Conservation (phyloP, 2,329 filamentous ascomycete species). For the Colletotrichum orchidophilum region DNA sequence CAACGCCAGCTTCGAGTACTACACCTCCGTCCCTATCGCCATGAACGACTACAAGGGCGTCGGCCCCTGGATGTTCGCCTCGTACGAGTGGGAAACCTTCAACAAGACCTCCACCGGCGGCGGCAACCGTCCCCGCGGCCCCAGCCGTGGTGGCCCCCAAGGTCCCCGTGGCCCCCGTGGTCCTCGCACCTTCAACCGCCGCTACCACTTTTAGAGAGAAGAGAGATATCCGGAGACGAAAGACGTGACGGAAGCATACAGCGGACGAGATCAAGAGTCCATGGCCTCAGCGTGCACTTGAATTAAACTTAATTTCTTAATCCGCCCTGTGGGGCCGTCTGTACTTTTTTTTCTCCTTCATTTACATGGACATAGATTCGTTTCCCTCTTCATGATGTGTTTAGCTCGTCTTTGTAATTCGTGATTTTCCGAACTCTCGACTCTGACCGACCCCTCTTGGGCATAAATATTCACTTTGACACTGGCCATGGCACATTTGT, state of each 20-base stretch:
- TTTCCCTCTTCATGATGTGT: not conserved
- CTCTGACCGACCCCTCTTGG: no score
- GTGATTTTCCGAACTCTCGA: not conserved
- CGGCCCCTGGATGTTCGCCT: slow-evolving; percentile 35
- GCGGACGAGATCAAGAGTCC: not conserved
- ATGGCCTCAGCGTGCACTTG: slow-evolving; percentile 21
- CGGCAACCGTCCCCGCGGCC: not conserved
- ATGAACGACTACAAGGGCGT: slow-evolving; percentile 37
- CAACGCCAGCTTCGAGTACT: slow-evolving; percentile 57
- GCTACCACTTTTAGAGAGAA: slow-evolving; percentile 6
- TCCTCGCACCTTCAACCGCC: slow-evolving; percentile 26
- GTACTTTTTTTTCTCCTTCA: slow-evolving; percentile 1
- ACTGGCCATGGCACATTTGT: not conserved
- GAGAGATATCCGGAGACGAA: not conserved
- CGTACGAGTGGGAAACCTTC: slow-evolving; percentile 37
- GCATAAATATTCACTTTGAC: not conserved
- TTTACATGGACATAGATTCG: slow-evolving; percentile 21
- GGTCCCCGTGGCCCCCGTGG: not conserved
- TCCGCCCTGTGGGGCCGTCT: not conserved
- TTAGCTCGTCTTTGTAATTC: not conserved
- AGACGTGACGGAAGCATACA: not conserved
- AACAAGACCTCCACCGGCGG: slow-evolving; percentile 10
- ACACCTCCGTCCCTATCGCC: slow-evolving; percentile 18
- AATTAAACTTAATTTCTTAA: slow-evolving; percentile 24
- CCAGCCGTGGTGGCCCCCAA: not conserved